Evolutionary conservation across 108 stramenopile species (phyloP).

Genomic region (Conticribra guillardii): DNA sequence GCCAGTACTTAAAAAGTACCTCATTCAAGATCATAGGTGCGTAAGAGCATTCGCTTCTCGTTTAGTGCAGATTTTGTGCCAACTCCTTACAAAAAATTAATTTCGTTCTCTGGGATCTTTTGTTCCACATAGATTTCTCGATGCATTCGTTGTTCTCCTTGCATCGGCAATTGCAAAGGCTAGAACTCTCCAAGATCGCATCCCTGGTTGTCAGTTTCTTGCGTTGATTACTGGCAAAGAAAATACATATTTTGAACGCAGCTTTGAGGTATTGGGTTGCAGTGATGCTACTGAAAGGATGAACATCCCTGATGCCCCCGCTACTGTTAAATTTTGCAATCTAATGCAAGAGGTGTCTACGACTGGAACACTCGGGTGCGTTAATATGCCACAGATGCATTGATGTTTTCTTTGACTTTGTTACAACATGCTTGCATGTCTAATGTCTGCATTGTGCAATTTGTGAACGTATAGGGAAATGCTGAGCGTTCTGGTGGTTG

Average conservation of each 20-base stretch:
- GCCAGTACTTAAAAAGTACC: constrained; percentile 52
- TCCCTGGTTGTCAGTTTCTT: constrained; percentile 69
- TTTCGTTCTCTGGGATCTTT: too few species aligned
- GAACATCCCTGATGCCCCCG: constrained; percentile 49
- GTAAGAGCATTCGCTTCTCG: too few species aligned
- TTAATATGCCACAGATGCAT: too few species aligned
- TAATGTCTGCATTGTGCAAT: too few species aligned
- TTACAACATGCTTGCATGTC: too few species aligned
- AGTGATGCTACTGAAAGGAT: constrained; percentile 42
- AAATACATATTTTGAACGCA: constrained; percentile 72
- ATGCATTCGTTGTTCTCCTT: constrained; percentile 65
- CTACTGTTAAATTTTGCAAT: constrained; percentile 45
- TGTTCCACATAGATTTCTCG: too few species aligned
- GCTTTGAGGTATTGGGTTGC: constrained; percentile 52
- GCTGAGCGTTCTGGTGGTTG: constrained; percentile 70
- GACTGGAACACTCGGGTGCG: constrained; percentile 49
- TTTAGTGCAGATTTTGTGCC: too few species aligned
- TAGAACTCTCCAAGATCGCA: constrained; percentile 59
- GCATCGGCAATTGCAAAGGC: constrained; percentile 58
- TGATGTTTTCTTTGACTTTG: too few species aligned
- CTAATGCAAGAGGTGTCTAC: constrained; percentile 60
- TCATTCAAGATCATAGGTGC: constrained; percentile 74
- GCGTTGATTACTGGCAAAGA: constrained; percentile 71
- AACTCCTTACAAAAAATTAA: too few species aligned
- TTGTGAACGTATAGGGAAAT: constrained; percentile 42